Base-by-base conservation (phyloP, 306 rosid genomes). In the Amphicarpaea edgeworthii region DNA sequence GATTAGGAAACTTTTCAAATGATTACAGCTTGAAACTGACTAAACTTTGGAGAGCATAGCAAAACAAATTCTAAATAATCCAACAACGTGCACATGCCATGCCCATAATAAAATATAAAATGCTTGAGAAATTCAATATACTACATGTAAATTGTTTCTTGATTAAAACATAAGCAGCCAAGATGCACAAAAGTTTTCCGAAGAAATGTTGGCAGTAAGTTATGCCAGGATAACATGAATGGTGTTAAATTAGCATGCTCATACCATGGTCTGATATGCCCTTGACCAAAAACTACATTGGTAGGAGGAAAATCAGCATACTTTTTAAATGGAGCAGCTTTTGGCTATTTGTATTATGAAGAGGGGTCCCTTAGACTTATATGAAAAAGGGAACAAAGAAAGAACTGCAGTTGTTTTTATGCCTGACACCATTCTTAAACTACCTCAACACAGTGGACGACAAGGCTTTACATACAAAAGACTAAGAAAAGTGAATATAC, bases 151-250 rank as follows among this genome's bases (percentile, higher is more conserved):
- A 7, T 15, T 65, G 60, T 75, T 26, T 34, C 28, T 17, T 20
- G 24, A 66, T 45, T 72, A 57, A 57, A 40, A 61, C 20, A 76
- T 16, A 40, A 41, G 45, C 42, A 50, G 19, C 42, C 2, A 6
- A 62, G 42, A 26, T 19, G 1, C 3, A 8, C 72, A 61, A 32
- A 60, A 34, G 3, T 12, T 43, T 20, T 64, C 65, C 50, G 54
- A 38, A 28, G 61, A 28, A 43, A 46, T 24, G 40, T 49, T 16
- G 34, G 77, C 68, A 23, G 53, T 6, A 34, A 62, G 38, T 47
- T 19, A 37, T 1, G 26, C 73, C 23, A 63, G 83, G 53, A 54
- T 30, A 45, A 47, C 17, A 46, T 79, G 12, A 60, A 72, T n/a
- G 69, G 32, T 43, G 26, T 43, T 15, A 79, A 16, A 72, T 28